These are phyloP conservation scores for Orobanche coerulescens DNA, from an alignment of 257 asterid species.

Conservation along the genomic window DNA sequence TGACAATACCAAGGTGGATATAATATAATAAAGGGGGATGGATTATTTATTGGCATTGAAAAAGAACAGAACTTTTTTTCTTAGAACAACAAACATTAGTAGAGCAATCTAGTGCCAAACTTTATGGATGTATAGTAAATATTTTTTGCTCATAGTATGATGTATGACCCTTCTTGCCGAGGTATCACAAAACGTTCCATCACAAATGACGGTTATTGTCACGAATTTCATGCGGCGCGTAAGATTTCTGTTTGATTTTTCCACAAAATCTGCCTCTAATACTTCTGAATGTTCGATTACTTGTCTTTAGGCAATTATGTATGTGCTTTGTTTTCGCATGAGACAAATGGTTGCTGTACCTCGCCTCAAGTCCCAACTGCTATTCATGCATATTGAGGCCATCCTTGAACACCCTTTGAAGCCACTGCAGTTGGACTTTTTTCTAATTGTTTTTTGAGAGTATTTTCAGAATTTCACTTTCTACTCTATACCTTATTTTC, in stretches of 20 bases:
- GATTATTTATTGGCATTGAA: background rate
- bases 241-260: background rate
- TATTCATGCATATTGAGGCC: conserved; percentile 44
- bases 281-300: conserved; percentile 10
- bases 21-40: background rate
- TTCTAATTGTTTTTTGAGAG: background rate
- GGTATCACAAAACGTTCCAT: too few relatives aligned
- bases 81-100: background rate
- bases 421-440: conserved; percentile 56
- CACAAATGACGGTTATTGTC: too few relatives aligned
- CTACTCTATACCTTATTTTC: background rate
- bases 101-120: background rate
- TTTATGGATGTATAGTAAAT: too few relatives aligned
- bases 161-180: too few relatives aligned
- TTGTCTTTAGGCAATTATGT: conserved; percentile 70
- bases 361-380: conserved; percentile 47
- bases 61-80: background rate
- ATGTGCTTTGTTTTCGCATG: conserved; percentile 84
- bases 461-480: background rate
- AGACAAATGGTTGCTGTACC: conserved; percentile 56
- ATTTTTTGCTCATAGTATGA: too few relatives aligned
- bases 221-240: too few relatives aligned
- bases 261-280: background rate
- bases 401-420: conserved; percentile 54
- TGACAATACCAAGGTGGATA: background rate